Evolutionary conservation across 2,329 filamentous ascomycete species (phyloP).

Genomic region (Thelonectria discophora): DNA sequence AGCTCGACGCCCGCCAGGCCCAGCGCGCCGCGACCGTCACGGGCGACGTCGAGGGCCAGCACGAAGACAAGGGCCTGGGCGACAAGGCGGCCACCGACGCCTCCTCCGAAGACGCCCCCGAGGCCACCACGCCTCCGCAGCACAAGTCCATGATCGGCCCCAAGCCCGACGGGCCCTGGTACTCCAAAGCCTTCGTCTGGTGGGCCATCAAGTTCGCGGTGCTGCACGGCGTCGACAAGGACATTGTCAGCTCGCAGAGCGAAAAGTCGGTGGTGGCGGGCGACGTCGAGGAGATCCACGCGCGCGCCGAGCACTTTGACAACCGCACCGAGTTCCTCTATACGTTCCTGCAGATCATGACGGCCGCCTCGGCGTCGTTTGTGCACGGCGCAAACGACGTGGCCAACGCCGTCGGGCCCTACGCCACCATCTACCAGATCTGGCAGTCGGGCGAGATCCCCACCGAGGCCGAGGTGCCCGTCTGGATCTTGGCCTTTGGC

Average conservation of each 20-base stretch:
- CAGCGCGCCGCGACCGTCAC: slow-evolving; percentile 31
- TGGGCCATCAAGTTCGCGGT: slow-evolving; percentile 56
- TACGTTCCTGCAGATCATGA: slow-evolving; percentile 68
- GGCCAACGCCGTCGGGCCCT: slow-evolving; percentile 69
- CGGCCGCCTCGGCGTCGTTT: slow-evolving; percentile 70
- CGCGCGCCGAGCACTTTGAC: slow-evolving; percentile 65
- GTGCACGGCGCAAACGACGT: slow-evolving; percentile 75
- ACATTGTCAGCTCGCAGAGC: slow-evolving; percentile 50
- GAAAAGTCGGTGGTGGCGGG: slow-evolving; percentile 56
- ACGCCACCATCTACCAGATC: slow-evolving; percentile 69
- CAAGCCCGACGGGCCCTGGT: slow-evolving; percentile 55
- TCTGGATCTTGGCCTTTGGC: slow-evolving; percentile 68
- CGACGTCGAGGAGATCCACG: slow-evolving; percentile 64
- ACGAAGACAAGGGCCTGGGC: slow-evolving; percentile 39
- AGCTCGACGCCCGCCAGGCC: slow-evolving; percentile 56
- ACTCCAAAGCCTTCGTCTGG: slow-evolving; percentile 52
- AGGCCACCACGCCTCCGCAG: slow-evolving; percentile 43
- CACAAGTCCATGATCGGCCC: slow-evolving; percentile 50
- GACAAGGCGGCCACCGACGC: slow-evolving; percentile 12
- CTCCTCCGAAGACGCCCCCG: slow-evolving; percentile 68
- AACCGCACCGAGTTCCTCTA: slow-evolving; percentile 70
- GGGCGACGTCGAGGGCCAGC: slow-evolving; percentile 38
- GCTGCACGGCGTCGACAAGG: slow-evolving; percentile 58
- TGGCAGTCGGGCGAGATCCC: slow-evolving; percentile 61
- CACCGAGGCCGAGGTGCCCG: slow-evolving; percentile 59